Evolutionary conservation across 495 filamentous ascomycete species (phyloP).

Genomic region (Neurospora sp.): DNA sequence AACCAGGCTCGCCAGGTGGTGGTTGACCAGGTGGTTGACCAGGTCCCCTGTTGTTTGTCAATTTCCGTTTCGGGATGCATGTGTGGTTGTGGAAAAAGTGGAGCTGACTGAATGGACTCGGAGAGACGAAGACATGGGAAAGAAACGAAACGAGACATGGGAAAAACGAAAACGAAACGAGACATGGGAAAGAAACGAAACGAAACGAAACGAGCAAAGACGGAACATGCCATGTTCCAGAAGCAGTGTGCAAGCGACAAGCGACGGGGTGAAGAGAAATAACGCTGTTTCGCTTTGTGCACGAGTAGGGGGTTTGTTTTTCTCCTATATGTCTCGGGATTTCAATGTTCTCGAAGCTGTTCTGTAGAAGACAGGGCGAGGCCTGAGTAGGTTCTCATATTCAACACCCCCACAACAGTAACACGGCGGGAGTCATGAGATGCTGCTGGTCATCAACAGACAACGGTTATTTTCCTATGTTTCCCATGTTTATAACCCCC

Average conservation of each 20-base stretch:
- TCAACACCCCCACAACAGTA: not conserved
- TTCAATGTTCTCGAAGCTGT: not conserved
- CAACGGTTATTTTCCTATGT: not conserved
- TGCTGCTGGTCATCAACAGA: not conserved
- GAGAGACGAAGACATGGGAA: not conserved
- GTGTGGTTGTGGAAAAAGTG: not conserved
- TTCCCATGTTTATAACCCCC: not conserved
- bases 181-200: not conserved
- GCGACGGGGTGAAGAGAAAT: not conserved
- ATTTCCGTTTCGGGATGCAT: not conserved
- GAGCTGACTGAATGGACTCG: not conserved
- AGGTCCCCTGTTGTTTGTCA: not conserved
- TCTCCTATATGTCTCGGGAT: not conserved
- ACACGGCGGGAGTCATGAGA: not conserved
- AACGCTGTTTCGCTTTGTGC: not conserved
- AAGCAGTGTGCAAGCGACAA: not conserved
- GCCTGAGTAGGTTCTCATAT: not conserved
- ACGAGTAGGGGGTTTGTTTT: not conserved
- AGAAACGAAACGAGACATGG: not conserved
- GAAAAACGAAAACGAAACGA: no score
- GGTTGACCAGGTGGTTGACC: not conserved
- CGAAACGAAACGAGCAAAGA: not conserved
- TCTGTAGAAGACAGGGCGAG: not conserved
- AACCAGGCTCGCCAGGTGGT: not conserved
- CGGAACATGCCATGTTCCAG: not conserved